Evolutionary conservation across 148 eudicot species (phyloP).

Genomic region (Chenopodium album): DNA sequence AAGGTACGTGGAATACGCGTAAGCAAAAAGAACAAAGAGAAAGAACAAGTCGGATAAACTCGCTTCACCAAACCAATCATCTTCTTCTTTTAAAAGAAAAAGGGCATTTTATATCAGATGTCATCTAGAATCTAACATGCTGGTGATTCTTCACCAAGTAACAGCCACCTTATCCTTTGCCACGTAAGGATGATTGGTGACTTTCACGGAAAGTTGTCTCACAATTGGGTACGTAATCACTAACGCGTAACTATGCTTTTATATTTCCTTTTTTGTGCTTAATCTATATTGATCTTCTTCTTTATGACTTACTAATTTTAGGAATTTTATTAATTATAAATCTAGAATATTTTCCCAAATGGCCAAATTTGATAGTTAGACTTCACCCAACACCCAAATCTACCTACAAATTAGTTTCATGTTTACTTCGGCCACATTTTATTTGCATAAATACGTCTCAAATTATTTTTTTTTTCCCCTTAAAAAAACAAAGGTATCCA

Average conservation of each 20-base stretch:
- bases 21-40: not conserved
- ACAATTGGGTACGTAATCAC: not conserved
- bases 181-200: conserved; percentile 7
- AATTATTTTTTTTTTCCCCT: too few relatives aligned
- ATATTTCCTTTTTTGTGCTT: not conserved
- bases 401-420: too few relatives aligned
- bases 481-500: too few relatives aligned
- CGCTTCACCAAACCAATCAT: not conserved
- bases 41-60: not conserved
- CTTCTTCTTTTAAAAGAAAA: not conserved
- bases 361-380: too few relatives aligned
- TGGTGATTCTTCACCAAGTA: conserved; percentile 1
- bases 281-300: too few relatives aligned
- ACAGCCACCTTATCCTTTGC: not conserved
- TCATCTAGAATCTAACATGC: not conserved
- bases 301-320: too few relatives aligned
- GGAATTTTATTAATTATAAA: too few relatives aligned
- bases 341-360: too few relatives aligned
- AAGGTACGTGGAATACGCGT: conserved; percentile 11
- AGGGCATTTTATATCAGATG: not conserved
- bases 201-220: conserved; percentile 18
- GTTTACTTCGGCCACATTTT: too few relatives aligned
- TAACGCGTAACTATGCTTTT: not conserved
- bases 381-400: too few relatives aligned
- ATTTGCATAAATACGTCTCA: too few relatives aligned